Percentiles rank a stretch among this genome's conserved stretches.
Conservation (phyloP, 352 stramenopile species). For the Sclerospora graminicola region DNA sequence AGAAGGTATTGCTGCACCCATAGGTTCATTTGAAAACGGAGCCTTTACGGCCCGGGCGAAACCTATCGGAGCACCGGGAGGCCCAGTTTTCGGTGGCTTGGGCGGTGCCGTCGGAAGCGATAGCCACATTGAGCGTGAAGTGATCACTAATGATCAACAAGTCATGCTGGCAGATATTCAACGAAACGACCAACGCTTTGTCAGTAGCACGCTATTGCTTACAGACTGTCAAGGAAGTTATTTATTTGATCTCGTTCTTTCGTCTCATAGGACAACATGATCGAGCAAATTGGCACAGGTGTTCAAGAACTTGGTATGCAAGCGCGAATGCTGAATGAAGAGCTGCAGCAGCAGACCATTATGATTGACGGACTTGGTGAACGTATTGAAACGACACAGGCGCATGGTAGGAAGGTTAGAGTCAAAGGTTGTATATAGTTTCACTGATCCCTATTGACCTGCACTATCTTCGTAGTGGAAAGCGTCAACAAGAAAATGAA, state of each 20-base stretch:
- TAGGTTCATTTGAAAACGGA: slow-evolving; percentile 59
- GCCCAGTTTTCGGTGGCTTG: slow-evolving; percentile 20
- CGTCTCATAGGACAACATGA: slow-evolving; percentile 62
- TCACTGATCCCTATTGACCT: slow-evolving; percentile 3
- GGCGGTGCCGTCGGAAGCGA: slow-evolving; percentile 13
- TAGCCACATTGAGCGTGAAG: slow-evolving; percentile 23
- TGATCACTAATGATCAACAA: slow-evolving; percentile 58
- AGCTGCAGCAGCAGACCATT: slow-evolving; percentile 79
- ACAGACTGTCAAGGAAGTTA: neutral
- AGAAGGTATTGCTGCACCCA: slow-evolving; percentile 27
- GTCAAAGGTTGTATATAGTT: neutral
- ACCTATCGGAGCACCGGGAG: slow-evolving; percentile 10
- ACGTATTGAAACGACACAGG: slow-evolving; percentile 68
- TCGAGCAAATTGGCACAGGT: slow-evolving; percentile 74
- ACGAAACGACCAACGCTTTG: slow-evolving; percentile 73
- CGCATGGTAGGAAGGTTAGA: slow-evolving; percentile 35
- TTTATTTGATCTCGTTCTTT: neutral
- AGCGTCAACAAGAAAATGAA: slow-evolving; percentile 84
- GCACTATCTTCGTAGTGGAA: slow-evolving; percentile 38
- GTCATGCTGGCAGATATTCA: slow-evolving; percentile 67
- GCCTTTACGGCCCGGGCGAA: slow-evolving; percentile 32
- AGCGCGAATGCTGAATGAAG: slow-evolving; percentile 68
- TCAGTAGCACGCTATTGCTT: slow-evolving; percentile 22
- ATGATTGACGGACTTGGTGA: slow-evolving; percentile 81
- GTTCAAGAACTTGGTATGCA: slow-evolving; percentile 73